A percentile compares a stretch with the other conserved stretches of the same genome.
Conservation (phyloP, 164 flowering plant species). For the Malania oleifera region DNA sequence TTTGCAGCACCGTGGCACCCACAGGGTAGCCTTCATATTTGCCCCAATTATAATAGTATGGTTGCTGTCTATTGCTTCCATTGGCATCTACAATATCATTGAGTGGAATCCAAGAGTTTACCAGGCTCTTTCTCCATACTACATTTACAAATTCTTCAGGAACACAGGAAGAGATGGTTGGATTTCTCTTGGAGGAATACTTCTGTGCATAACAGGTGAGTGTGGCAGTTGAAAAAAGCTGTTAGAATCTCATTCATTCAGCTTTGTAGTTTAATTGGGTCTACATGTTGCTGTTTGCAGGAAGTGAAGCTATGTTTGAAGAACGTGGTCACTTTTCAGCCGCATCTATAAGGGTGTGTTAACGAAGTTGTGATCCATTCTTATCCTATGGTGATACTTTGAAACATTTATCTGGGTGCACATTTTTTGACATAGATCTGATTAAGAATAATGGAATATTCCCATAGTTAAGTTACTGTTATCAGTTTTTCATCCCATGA, state of each 20-base stretch:
- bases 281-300: slow-evolving; percentile 31
- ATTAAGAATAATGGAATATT: too few relatives aligned
- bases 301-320: slow-evolving; percentile 63
- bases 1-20: slow-evolving; percentile 62
- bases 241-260: slow-evolving; percentile 1
- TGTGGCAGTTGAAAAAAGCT: not conserved
- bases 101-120: slow-evolving; percentile 55
- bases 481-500: too few relatives aligned
- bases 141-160: slow-evolving; percentile 47
- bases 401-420: too few relatives aligned
- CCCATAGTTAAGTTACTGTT: too few relatives aligned
- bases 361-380: not conserved
- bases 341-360: slow-evolving; percentile 55
- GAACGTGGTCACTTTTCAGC: slow-evolving; percentile 55
- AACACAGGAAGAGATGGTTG: slow-evolving; percentile 64
- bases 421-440: too few relatives aligned
- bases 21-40: slow-evolving; percentile 53
- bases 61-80: slow-evolving; percentile 37
- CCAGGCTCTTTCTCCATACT: slow-evolving; percentile 61
- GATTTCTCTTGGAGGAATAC: slow-evolving; percentile 62
- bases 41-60: slow-evolving; percentile 60
- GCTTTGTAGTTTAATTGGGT: not conserved
- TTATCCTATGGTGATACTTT: not conserved
- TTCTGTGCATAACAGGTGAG: slow-evolving; percentile 58
- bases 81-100: slow-evolving; percentile 62